Conservation (phyloP, 2,329 filamentous ascomycete species). For the Trichoderma atroviride region DNA sequence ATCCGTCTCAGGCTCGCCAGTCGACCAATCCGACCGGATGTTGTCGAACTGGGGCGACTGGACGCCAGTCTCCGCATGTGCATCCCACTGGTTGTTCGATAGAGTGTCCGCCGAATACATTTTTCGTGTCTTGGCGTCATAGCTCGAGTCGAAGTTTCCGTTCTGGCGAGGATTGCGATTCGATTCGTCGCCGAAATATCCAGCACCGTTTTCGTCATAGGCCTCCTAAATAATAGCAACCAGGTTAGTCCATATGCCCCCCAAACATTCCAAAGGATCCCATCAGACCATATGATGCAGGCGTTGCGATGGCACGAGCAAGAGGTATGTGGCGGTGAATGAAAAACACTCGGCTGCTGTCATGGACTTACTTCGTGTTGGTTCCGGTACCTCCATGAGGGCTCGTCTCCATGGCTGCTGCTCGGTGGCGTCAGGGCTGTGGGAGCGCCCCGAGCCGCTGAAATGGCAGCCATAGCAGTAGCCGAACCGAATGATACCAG, state of each 20-base stretch:
- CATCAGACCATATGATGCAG: slow-evolving; percentile 11
- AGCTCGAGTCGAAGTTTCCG: slow-evolving; percentile 34
- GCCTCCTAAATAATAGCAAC: slow-evolving; percentile 2
- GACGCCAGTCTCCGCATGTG: slow-evolving; percentile 31
- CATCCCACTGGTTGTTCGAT: slow-evolving; percentile 32
- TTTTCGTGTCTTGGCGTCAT: slow-evolving; percentile 39
- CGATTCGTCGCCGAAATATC: slow-evolving; percentile 47
- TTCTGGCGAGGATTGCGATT: slow-evolving; percentile 47
- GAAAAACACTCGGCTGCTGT: background rate
- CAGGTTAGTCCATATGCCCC: background rate
- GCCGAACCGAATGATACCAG: slow-evolving; percentile 32
- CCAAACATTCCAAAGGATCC: background rate
- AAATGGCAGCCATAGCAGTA: slow-evolving; percentile 55
- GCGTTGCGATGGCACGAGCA: background rate
- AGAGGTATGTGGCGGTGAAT: background rate
- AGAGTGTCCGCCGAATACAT: slow-evolving; percentile 44
- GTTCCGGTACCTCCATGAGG: slow-evolving; percentile 47
- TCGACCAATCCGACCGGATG: slow-evolving; percentile 28
- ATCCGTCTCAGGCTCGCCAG: slow-evolving; percentile 32
- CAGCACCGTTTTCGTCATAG: slow-evolving; percentile 25
- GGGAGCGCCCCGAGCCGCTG: slow-evolving; percentile 51
- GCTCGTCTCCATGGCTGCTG: slow-evolving; percentile 52
- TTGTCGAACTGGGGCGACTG: slow-evolving; percentile 35
- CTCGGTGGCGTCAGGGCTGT: slow-evolving; percentile 52
- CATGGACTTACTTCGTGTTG: slow-evolving; percentile 16